Evolutionary conservation across 345 rosid genomes (phyloP).

Genomic region (Hypericum androsaemum): DNA sequence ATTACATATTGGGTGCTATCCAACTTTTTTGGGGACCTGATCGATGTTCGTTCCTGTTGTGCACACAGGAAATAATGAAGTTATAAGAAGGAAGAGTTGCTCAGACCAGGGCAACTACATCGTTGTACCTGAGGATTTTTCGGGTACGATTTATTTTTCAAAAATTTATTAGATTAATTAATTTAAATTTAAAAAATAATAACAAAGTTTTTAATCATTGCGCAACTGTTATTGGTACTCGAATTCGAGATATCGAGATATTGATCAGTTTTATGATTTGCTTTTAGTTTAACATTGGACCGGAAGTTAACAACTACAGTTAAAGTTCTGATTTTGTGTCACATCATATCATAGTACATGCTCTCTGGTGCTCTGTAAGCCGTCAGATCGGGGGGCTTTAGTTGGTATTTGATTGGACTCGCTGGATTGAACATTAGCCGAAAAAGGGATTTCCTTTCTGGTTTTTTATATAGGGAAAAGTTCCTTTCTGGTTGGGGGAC

Average conservation of each 20-base stretch:
- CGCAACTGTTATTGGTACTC: too few relatives aligned
- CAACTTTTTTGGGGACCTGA: not conserved
- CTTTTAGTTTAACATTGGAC: not conserved
- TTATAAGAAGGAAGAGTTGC: conserved; percentile 52
- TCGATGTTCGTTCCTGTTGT: not conserved
- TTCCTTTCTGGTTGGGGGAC: too few relatives aligned
- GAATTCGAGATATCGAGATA: too few relatives aligned
- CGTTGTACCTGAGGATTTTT: conserved; percentile 41
- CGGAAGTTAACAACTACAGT: not conserved
- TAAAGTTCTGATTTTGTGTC: too few relatives aligned
- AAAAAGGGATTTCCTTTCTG: too few relatives aligned
- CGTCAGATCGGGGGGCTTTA: conserved; percentile 26
- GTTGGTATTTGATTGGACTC: conserved; percentile 17
- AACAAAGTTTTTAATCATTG: too few relatives aligned
- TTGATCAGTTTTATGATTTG: too few relatives aligned
- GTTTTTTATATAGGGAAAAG: too few relatives aligned
- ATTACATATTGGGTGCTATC: too few relatives aligned
- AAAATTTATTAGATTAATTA: too few relatives aligned
- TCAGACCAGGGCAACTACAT: conserved; percentile 47
- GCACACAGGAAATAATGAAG: conserved; percentile 22
- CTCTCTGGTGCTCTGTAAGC: conserved; percentile 3
- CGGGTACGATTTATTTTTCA: conserved; percentile 32
- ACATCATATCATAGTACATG: not conserved
- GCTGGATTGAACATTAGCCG: not conserved
- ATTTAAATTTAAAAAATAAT: too few relatives aligned